These are phyloP conservation scores for Irpex lacteus DNA, from an alignment of 1,284 basidiomycete genomes.

Conservation along the genomic window DNA sequence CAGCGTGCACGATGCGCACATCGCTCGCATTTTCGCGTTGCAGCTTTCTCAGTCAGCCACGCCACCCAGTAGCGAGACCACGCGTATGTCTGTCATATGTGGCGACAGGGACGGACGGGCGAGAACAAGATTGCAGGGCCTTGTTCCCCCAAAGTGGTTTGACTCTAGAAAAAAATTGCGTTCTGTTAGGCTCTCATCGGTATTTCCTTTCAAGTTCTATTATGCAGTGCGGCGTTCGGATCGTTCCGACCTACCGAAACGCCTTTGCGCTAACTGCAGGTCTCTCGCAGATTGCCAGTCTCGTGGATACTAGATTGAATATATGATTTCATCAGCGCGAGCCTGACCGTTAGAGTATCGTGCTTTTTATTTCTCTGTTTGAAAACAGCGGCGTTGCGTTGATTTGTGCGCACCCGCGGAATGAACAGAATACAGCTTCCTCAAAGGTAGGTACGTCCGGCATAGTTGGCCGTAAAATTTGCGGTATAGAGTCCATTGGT, in stretches of 20 bases:
- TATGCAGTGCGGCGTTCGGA: background rate
- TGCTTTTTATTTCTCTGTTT: background rate
- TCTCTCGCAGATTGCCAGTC: slow-evolving; percentile 6
- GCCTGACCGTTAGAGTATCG: background rate
- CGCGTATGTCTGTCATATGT: background rate
- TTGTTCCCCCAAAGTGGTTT: background rate
- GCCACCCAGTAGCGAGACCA: background rate
- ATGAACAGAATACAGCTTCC: background rate
- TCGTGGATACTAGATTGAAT: background rate
- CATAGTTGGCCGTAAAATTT: background rate
- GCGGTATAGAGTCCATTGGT: background rate
- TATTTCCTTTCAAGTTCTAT: background rate
- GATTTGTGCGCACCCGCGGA: background rate
- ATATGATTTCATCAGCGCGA: background rate
- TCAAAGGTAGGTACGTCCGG: background rate
- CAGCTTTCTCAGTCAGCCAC: background rate
- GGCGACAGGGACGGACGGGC: no score
- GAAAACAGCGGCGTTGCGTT: background rate
- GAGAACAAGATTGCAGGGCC: background rate
- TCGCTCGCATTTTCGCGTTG: background rate
- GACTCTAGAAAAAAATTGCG: background rate
- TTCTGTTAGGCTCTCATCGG: background rate
- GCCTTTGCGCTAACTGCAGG: background rate
- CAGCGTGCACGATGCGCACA: background rate
- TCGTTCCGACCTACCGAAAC: background rate